Percentiles rank a stretch among this genome's conserved stretches.
These are phyloP conservation scores for Lindgomyces ingoldianus DNA, from an alignment of 495 filamentous ascomycete genomes.

Conservation along the genomic window DNA sequence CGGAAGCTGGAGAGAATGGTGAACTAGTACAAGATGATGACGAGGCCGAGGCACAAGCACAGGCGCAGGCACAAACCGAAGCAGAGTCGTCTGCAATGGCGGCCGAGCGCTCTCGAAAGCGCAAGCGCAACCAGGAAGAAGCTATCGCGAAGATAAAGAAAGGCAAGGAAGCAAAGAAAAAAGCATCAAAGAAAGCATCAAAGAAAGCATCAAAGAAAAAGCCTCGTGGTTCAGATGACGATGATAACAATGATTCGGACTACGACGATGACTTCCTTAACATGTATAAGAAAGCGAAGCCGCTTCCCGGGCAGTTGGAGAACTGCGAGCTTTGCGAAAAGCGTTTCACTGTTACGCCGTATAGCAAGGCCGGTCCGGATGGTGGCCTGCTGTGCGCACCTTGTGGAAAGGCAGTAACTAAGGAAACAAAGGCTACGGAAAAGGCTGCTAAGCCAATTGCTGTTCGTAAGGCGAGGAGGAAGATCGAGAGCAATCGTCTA, in stretches of 20 bases:
- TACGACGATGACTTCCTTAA: conserved; percentile 54
- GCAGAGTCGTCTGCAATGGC: conserved; percentile 49
- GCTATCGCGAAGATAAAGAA: conserved; percentile 75
- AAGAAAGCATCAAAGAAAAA: conserved; percentile 52
- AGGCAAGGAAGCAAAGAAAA: conserved; percentile 66
- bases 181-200: conserved; percentile 52
- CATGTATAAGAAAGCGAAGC: conserved; percentile 63
- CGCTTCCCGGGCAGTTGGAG: conserved; percentile 78
- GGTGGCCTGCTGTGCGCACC: conserved; percentile 82
- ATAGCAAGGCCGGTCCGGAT: conserved; percentile 76
- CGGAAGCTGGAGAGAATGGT: conserved; percentile 21
- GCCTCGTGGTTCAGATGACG: conserved; percentile 45
- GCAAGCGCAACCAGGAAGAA: conserved; percentile 62
- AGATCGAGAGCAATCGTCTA: conserved; percentile 73
- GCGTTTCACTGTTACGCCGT: conserved; percentile 91
- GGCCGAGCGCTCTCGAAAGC: conserved; percentile 60
- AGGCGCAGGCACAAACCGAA: too few species aligned
- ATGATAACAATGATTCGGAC: conserved; percentile 53
- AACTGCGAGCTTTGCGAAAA: conserved; percentile 85
- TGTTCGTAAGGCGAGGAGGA: conserved; percentile 58
- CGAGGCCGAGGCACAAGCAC: conserved; percentile 18
- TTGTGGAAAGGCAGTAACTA: conserved; percentile 76
- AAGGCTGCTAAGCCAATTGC: conserved; percentile 56
- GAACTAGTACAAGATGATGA: conserved; percentile 29
- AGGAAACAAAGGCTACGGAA: conserved; percentile 59